A percentile compares a stretch with the other conserved stretches of the same genome.
phyloP scores from a whole-genome alignment of 495 filamentous ascomycete species.

The Acidiella bohemica region DNA sequence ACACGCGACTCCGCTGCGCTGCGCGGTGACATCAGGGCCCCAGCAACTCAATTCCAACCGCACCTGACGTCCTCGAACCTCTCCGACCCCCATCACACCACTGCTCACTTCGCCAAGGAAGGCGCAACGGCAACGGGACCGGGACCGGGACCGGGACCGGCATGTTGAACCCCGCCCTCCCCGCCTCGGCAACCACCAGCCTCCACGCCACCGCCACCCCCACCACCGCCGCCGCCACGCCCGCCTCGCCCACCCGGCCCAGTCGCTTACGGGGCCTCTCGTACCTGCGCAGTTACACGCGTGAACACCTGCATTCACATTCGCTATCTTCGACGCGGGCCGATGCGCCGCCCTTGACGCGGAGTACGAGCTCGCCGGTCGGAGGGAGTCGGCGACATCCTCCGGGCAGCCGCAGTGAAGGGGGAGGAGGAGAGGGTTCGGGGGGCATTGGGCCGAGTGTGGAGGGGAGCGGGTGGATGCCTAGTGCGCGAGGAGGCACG shows the following conservation, averaged over 20 bases:
- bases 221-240: slow-evolving; percentile 31
- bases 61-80: too few relatives aligned
- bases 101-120: too few relatives aligned
- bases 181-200: too few relatives aligned
- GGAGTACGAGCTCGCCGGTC: slow-evolving; percentile 8
- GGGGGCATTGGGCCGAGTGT: too few relatives aligned
- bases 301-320: slow-evolving; percentile 46
- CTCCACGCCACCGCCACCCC: slow-evolving; percentile 36
- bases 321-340: slow-evolving; percentile 18
- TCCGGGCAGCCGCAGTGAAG: too few relatives aligned
- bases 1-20: too few relatives aligned
- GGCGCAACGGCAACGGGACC: too few relatives aligned
- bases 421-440: too few relatives aligned
- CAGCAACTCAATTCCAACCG: too few relatives aligned
- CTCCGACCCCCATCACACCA: not conserved
- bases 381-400: not conserved
- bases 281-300: slow-evolving; percentile 60
- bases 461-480: slow-evolving; percentile 16
- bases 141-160: not conserved
- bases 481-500: slow-evolving; percentile 13
- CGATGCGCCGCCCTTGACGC: slow-evolving; percentile 6
- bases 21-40: too few relatives aligned
- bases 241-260: slow-evolving; percentile 38
- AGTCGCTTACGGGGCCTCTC: slow-evolving; percentile 57
- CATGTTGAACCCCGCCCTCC: slow-evolving; percentile 42